phyloP scores from a whole-genome alignment of 306 rosid species.

The Glycine soja region DNA sequence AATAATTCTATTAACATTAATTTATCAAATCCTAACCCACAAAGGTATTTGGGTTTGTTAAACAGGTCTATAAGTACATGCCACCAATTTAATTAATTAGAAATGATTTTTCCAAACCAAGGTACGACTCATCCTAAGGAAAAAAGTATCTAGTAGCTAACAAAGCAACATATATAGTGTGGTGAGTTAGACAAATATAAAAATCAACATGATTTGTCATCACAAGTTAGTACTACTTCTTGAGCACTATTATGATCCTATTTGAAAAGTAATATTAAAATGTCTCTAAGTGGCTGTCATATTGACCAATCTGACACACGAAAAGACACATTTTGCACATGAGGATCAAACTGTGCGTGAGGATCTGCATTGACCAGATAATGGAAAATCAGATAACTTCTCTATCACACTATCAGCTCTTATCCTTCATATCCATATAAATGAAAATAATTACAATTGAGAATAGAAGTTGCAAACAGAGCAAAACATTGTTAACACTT shows the following conservation, averaged over 20 bases:
- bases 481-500: background rate
- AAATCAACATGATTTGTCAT: conserved; percentile 36
- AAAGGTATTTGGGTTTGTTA: background rate
- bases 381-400: conserved; percentile 48
- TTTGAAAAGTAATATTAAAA: too few relatives aligned
- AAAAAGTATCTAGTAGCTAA: background rate
- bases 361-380: conserved; percentile 47
- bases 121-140: conserved; percentile 38
- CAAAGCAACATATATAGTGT: background rate
- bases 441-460: conserved; percentile 38
- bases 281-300: conserved; percentile 39
- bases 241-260: conserved; percentile 36
- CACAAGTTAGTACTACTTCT: background rate
- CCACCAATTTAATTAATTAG: background rate
- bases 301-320: conserved; percentile 42
- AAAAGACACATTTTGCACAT: conserved; percentile 32
- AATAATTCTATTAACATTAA: background rate
- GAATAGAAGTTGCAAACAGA: conserved; percentile 37
- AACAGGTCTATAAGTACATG: background rate
- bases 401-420: background rate
- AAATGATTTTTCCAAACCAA: conserved; percentile 27
- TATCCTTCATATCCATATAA: background rate
- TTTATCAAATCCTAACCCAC: background rate
- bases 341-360: background rate
- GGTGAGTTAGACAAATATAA: conserved; percentile 18